Evolutionary conservation across 2,329 filamentous ascomycete species (phyloP).

Genomic region (Davidsoniella australis): DNA sequence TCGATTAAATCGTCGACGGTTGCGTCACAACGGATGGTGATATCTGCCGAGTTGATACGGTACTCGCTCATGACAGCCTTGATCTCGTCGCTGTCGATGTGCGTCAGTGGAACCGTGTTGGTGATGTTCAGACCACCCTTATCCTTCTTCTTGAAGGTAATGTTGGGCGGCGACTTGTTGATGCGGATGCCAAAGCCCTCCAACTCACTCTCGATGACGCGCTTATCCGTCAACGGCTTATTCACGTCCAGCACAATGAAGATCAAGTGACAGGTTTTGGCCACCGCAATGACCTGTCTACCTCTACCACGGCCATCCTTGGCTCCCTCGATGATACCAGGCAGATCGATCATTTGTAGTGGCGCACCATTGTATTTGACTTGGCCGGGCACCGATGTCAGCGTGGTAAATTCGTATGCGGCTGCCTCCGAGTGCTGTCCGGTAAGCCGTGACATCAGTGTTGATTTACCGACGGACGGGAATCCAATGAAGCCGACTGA

Average conservation of each 20-base stretch:
- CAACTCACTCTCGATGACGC: conserved; percentile 83
- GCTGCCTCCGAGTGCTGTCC: conserved; percentile 95
- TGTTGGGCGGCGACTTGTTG: conserved; percentile 94
- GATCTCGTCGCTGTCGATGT: conserved; percentile 93
- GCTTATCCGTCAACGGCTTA: conserved; percentile 93
- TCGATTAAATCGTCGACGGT: conserved; percentile 96
- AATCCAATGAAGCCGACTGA: conserved; percentile 97
- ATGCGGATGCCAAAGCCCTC: conserved; percentile 96
- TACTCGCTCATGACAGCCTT: conserved; percentile 97
- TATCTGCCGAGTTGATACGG: conserved; percentile 88
- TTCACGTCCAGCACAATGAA: conserved; percentile 98
- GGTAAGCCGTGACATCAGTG: conserved; percentile 84
- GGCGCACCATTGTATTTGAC: conserved; percentile 93
- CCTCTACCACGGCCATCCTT: conserved; percentile 97
- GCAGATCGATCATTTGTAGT: conserved; percentile 94
- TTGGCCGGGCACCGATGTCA: conserved; percentile 93
- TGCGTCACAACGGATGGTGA: conserved; percentile 92
- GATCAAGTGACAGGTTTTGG: conserved; percentile 96
- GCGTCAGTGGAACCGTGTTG: conserved; percentile 77
- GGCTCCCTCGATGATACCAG: conserved; percentile 95
- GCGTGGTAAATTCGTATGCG: conserved; percentile 95
- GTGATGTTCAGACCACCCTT: conserved; percentile 94
- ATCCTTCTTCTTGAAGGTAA: conserved; percentile 99
- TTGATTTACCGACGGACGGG: conserved; percentile 95
- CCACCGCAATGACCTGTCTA: conserved; percentile 94